Evolutionary conservation across 208 protist species (phyloP), one percentile per base, ranked within the genome.

Genomic region (Crithidia fasciculata): DNA sequence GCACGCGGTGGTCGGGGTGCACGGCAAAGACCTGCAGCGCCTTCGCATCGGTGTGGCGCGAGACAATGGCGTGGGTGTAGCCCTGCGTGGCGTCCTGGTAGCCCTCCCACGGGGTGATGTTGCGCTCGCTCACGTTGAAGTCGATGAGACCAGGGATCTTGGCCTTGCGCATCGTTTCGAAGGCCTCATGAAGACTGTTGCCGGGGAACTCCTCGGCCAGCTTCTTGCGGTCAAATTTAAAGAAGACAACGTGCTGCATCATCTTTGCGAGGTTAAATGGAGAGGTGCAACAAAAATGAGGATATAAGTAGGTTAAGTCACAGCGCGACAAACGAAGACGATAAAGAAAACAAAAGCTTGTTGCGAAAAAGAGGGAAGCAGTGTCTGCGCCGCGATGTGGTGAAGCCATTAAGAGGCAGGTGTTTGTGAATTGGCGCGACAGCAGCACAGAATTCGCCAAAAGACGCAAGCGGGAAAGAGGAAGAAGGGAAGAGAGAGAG

Each of bases 51-150:
- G 67, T 28, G 78, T 94, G 89, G 61, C 81, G 82, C 37, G 87
- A 92, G 4, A 92, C 78, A 8, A 94, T 54, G 12, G 77, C 82
- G 50, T 94, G 86, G 8, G 86, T 92, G 76, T 88, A 95, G 53
- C 81, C 87, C 40, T 74, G 63, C 36, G 68, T 81, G 68, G 67
- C 72, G 62, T 89, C 85, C n/a, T 84, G 72, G 70, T 94, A 94
- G 47, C 83, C 85, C 6, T n/a, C 67, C 75, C 80, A 92, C 6
- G 86, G 70, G 7, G 44, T 53, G n/a, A 64, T 57, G 68, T 88
- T 85, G 57, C 81, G 76, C 2, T 68, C 76, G 36, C 74, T 86
- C n/a, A 95, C 71, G 43, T 72, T 80, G 8, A 91, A 45, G 49
- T 91, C 85, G 4, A 87, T 6, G 5, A 93, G 64, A 6, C 86